A percentile compares a stretch with the other conserved stretches of the same genome.
These are phyloP conservation scores for Leishmania aethiopica DNA, from an alignment of 208 protist species.

Conservation along the genomic window DNA sequence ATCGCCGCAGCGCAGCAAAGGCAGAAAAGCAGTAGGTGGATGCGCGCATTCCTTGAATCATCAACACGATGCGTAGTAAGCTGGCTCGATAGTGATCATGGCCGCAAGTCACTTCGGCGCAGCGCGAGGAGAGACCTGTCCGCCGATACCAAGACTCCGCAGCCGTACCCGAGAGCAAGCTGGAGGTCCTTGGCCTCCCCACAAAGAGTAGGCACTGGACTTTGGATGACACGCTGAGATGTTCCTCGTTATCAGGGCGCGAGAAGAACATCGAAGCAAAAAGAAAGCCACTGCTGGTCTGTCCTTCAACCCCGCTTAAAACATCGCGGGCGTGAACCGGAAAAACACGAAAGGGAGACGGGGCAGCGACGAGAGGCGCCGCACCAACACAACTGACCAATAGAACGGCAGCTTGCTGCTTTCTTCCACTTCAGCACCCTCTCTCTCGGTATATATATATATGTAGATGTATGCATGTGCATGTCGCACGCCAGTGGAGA, in stretches of 20 bases:
- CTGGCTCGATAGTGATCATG: neutral
- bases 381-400: neutral
- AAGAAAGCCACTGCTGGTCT: neutral
- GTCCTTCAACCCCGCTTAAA: neutral
- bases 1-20: neutral
- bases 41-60: neutral
- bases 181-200: neutral
- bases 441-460: neutral
- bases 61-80: neutral
- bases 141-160: neutral
- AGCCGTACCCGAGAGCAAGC: neutral
- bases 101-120: too few relatives aligned
- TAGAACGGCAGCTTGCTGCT: neutral
- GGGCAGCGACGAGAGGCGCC: neutral
- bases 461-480: neutral
- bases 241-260: neutral
- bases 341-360: neutral
- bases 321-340: neutral
- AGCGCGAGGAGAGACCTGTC: neutral
- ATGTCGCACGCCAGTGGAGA: neutral
- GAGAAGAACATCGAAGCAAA: neutral
- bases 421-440: neutral
- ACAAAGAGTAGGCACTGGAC: neutral
- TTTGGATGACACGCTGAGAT: neutral
- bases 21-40: neutral